phyloP scores from a whole-genome alignment of 257 asterid species.

The Nicotiana undulata region DNA sequence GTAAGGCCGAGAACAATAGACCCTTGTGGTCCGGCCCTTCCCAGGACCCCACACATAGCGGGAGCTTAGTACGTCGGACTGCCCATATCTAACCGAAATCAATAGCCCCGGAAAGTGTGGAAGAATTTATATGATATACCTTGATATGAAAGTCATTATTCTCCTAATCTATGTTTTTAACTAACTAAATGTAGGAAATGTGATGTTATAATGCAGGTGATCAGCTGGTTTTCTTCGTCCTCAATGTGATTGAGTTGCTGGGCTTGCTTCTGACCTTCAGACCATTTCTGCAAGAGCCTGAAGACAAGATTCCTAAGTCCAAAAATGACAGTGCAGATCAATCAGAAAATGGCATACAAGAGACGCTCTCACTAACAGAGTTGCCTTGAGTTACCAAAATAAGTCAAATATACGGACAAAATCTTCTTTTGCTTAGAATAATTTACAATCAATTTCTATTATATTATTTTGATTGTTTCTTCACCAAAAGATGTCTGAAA shows the following conservation, averaged over 20 bases:
- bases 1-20: no score
- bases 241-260: conserved; percentile 43
- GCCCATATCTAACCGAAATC: no score
- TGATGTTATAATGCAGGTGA: conserved; percentile 43
- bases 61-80: no score
- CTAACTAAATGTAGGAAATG: background rate
- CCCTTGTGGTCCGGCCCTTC: no score
- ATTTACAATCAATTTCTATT: no score
- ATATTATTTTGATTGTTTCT: no score
- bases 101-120: no score
- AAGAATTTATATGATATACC: no score
- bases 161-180: background rate
- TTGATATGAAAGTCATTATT: no score
- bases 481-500: no score
- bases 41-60: no score
- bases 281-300: conserved; percentile 34
- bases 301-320: conserved; percentile 4
- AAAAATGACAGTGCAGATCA: background rate
- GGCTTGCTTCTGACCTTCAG: conserved; percentile 52
- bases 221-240: conserved; percentile 56
- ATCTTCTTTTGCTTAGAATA: no score
- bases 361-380: background rate
- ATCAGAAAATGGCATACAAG: background rate
- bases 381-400: background rate
- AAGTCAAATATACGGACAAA: background rate